phyloP scores from a whole-genome alignment of 768 basidiomycete species.

The Boletus reticuloceps region DNA sequence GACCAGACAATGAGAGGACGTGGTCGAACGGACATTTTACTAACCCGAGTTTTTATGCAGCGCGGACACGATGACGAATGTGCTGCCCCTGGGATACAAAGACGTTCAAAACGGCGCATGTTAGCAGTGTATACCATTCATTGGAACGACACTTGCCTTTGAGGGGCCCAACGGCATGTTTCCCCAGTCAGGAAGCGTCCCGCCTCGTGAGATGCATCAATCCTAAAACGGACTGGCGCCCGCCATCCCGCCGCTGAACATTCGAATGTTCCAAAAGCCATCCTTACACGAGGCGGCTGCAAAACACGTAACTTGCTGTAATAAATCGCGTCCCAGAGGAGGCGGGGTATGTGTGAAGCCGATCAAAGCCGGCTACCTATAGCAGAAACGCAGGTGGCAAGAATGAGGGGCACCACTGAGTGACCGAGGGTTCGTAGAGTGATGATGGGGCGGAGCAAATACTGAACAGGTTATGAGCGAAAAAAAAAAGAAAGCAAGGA shows the following conservation, averaged over 20 bases:
- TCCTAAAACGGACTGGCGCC: conserved; percentile 4
- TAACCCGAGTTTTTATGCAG: conserved; percentile 16
- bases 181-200: not conserved
- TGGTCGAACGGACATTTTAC: not conserved
- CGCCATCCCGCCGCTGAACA: conserved; percentile 13
- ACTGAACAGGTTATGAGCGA: no score
- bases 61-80: not conserved
- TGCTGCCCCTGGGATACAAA: not conserved
- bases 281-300: not conserved
- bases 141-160: conserved; percentile 17
- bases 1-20: not conserved
- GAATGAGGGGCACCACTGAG: no score
- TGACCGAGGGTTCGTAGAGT: no score
- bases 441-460: no score
- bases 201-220: not conserved
- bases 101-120: not conserved
- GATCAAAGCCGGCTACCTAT: not conserved
- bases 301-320: conserved; percentile 22
- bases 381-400: not conserved
- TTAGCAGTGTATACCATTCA: conserved; percentile 4
- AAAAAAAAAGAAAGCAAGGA: no score
- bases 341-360: not conserved
- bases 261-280: not conserved
- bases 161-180: not conserved
- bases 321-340: not conserved